Evolutionary conservation across 805 yeast species (phyloP).

Genomic region (Suhomyces sp.): DNA sequence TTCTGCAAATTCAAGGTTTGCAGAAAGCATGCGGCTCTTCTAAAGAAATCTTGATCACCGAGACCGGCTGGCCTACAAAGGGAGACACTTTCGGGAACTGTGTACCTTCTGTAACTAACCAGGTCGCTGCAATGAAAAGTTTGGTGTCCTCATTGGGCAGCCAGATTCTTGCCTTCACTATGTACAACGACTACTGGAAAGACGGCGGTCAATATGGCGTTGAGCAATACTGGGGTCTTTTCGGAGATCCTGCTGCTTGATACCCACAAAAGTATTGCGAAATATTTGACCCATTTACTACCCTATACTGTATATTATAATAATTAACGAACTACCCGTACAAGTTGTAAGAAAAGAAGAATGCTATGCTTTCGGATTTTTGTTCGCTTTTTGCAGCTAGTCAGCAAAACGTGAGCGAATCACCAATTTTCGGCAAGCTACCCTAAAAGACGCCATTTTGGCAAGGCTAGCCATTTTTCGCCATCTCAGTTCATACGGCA

Average conservation of each 20-base stretch:
- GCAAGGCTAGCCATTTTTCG: background rate
- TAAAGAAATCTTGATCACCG: slow-evolving; percentile 53
- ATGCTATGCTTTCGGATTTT: background rate
- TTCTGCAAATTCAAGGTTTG: slow-evolving; percentile 45
- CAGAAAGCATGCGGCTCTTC: slow-evolving; percentile 45
- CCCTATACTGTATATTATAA: background rate
- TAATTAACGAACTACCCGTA: background rate
- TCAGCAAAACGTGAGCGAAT: background rate
- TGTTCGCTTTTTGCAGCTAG: background rate
- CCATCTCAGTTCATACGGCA: background rate
- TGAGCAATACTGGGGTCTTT: slow-evolving; percentile 63
- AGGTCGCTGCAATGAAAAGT: slow-evolving; percentile 48
- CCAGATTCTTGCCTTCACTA: slow-evolving; percentile 56
- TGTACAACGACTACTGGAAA: slow-evolving; percentile 66
- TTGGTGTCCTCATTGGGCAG: slow-evolving; percentile 46
- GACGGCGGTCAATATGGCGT: slow-evolving; percentile 53
- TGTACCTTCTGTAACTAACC: slow-evolving; percentile 55
- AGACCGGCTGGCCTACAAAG: slow-evolving; percentile 70
- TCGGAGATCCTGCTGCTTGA: slow-evolving; percentile 14
- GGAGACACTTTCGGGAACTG: slow-evolving; percentile 54
- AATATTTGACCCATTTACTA: background rate
- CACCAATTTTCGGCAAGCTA: background rate
- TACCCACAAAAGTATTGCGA: background rate
- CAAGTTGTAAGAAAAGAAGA: no score
- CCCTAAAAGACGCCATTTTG: no score